phyloP scores from a whole-genome alignment of 306 rosid species.

The Pterocarpus macrocarpus region DNA sequence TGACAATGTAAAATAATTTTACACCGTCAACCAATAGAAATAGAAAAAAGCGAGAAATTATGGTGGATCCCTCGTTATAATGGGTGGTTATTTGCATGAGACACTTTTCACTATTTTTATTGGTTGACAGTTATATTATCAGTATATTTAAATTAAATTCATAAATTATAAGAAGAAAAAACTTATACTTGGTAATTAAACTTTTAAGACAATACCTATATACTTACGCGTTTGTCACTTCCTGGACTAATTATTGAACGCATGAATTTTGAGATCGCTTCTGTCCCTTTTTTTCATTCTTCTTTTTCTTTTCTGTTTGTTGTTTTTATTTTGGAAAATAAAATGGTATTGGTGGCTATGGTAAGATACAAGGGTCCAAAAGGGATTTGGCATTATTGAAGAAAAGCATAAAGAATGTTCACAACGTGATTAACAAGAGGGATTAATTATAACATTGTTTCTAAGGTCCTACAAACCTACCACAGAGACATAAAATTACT shows the following conservation, averaged over 20 bases:
- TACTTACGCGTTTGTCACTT: too few relatives aligned
- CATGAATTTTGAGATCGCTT: neutral
- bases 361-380: conserved; percentile 32
- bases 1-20: too few relatives aligned
- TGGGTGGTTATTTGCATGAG: too few relatives aligned
- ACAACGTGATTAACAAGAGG: conserved; percentile 39
- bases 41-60: too few relatives aligned
- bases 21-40: too few relatives aligned
- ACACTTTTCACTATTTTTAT: too few relatives aligned
- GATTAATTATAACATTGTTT: conserved; percentile 30
- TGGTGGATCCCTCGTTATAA: too few relatives aligned
- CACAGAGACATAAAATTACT: conserved; percentile 38
- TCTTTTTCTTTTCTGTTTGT: neutral
- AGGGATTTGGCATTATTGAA: conserved; percentile 33
- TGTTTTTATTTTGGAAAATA: neutral
- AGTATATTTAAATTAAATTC: too few relatives aligned
- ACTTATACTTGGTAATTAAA: too few relatives aligned
- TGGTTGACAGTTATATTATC: too few relatives aligned
- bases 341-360: neutral
- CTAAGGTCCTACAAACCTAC: conserved; percentile 30
- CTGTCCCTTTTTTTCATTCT: neutral
- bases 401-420: conserved; percentile 41
- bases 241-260: neutral
- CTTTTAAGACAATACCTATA: too few relatives aligned
- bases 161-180: too few relatives aligned